Base-by-base conservation (phyloP, 345 rosid species). In the Aquilaria malaccensis region DNA sequence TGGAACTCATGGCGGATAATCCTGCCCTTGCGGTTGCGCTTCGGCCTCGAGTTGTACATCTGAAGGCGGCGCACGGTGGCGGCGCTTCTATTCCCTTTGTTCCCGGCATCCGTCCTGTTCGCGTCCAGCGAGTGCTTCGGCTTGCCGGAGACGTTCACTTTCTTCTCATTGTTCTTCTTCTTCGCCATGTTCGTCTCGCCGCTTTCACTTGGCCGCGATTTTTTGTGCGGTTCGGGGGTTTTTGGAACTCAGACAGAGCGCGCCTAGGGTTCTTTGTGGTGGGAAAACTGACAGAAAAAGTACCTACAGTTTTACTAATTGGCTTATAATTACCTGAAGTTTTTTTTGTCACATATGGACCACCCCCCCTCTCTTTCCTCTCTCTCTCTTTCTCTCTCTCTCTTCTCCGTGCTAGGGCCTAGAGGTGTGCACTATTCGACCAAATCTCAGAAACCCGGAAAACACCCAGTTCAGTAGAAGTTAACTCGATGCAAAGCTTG, bases 111-210 rank as follows among this genome's bases (percentile, higher is more conserved):
- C 11, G 68, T 68, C 0, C 98, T 86, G 76, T 93, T 89, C 3
- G 74, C 81, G 70, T 93, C 98, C n/a, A 93, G 87, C 0, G 95
- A 85, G 71, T 89, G 98, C 77, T 89, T 93, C 14, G 95, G 97
- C 73, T 87, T 93, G 0, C 97, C 99, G 7, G 92, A 85, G 0
- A 83, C 78, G 64, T 82, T 90, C n/a, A 76, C 72, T 62, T 75
- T 86, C 84, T n/a, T 85, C 86, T 87, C 95, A 68, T 59, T 72
- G 58, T 56, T 73, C 71, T 70, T 73, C 71, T 63, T 73, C 73
- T 65, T 74, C 48, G 14, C 76, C 87, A 83, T 79, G 43, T 9
- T 9, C 7, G 43, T 9, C 43, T 3, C 7, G 43, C 43, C 43
- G 43, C 43, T 37, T 37, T 37, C 43, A 37, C 22, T 22, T 22